phyloP scores from a whole-genome alignment of 169 alveolate species.

The Babesia bigemina region DNA sequence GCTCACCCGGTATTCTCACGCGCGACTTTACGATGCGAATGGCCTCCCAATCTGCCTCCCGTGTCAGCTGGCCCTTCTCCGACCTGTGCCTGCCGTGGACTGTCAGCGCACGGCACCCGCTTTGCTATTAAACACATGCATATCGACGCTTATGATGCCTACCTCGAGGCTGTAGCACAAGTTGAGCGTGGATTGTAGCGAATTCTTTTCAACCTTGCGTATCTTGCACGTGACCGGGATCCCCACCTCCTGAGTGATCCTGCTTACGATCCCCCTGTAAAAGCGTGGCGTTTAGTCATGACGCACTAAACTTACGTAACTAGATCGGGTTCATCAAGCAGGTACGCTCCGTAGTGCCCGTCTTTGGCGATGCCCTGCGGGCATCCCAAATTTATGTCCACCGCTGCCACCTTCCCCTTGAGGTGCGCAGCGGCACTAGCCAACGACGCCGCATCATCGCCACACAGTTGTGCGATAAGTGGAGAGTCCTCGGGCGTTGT shows the following conservation, averaged over 20 bases:
- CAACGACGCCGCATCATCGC: slow-evolving; percentile 85
- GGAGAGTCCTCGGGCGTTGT: slow-evolving; percentile 72
- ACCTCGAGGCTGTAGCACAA: slow-evolving; percentile 86
- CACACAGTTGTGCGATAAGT: slow-evolving; percentile 89
- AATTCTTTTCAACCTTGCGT: slow-evolving; percentile 82
- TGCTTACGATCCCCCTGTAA: slow-evolving; percentile 76
- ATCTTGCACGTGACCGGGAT: slow-evolving; percentile 90
- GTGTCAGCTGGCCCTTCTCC: slow-evolving; percentile 68
- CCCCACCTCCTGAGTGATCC: slow-evolving; percentile 75
- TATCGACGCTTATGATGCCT: neutral
- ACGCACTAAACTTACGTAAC: slow-evolving; percentile 29
- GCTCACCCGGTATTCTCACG: slow-evolving; percentile 81
- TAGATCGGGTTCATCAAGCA: slow-evolving; percentile 86
- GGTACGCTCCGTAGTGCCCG: slow-evolving; percentile 92
- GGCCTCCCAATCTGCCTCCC: slow-evolving; percentile 79
- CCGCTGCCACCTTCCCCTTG: slow-evolving; percentile 88
- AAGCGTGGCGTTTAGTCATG: neutral
- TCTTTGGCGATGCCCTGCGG: slow-evolving; percentile 93
- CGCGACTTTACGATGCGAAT: slow-evolving; percentile 85
- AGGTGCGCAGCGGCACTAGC: slow-evolving; percentile 83
- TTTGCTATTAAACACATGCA: slow-evolving; percentile 28
- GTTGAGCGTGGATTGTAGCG: slow-evolving; percentile 83
- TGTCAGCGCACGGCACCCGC: slow-evolving; percentile 83
- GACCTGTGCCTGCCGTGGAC: slow-evolving; percentile 79
- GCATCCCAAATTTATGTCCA: slow-evolving; percentile 92